These are phyloP conservation scores for Termitomyces sp. DNA, from an alignment of 768 basidiomycete genomes.

Conservation along the genomic window DNA sequence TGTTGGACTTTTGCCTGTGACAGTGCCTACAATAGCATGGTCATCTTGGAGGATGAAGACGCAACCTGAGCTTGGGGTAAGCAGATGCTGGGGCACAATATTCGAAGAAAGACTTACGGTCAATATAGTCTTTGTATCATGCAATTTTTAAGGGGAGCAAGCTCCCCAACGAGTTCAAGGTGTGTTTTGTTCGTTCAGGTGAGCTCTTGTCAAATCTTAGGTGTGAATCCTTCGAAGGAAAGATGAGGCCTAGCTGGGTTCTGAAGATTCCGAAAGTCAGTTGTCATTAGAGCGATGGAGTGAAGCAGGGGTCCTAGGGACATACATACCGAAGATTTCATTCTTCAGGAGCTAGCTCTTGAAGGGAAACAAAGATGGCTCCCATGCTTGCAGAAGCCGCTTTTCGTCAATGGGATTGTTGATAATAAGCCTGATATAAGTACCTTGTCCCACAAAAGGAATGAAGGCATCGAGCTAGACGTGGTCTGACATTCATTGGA, in stretches of 20 bases:
- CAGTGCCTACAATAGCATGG: too few species aligned
- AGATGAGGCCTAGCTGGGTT: slow-evolving; percentile 57
- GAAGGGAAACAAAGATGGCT: slow-evolving; percentile 46
- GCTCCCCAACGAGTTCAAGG: too few species aligned
- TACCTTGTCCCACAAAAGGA: slow-evolving; percentile 85
- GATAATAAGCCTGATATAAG: slow-evolving; percentile 77
- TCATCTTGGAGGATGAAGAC: too few species aligned
- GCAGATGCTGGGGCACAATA: too few species aligned
- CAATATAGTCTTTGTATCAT: too few species aligned
- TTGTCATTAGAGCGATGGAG: not conserved
- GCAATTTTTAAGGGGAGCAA: too few species aligned
- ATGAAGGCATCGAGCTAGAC: slow-evolving; percentile 68
- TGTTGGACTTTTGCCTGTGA: too few species aligned
- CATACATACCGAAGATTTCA: slow-evolving; percentile 56
- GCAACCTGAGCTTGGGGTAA: too few species aligned
- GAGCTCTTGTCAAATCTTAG: slow-evolving; percentile 48
- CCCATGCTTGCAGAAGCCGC: slow-evolving; percentile 73
- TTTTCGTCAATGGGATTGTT: slow-evolving; percentile 55
- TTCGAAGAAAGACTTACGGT: too few species aligned
- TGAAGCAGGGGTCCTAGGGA: not conserved
- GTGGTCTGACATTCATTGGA: slow-evolving; percentile 53
- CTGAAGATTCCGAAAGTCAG: slow-evolving; percentile 30
- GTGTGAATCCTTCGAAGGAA: slow-evolving; percentile 59
- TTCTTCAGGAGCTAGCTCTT: slow-evolving; percentile 48
- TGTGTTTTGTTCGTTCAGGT: too few species aligned